These are phyloP conservation scores for Stromatinia cepivora DNA, from an alignment of 2,329 filamentous ascomycete species.

Conservation along the genomic window DNA sequence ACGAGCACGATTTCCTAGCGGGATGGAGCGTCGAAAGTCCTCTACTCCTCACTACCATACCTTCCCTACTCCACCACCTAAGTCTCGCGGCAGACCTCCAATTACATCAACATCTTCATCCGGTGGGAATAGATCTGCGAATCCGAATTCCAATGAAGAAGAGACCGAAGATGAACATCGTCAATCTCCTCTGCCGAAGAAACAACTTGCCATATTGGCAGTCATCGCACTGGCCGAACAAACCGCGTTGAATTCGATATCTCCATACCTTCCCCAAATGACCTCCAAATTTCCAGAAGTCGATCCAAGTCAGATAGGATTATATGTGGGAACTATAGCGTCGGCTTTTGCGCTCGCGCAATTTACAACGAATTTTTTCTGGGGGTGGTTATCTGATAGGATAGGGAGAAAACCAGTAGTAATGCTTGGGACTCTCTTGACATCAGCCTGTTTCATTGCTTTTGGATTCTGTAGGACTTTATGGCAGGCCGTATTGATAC, in stretches of 20 bases:
- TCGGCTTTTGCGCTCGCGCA: slow-evolving; percentile 92
- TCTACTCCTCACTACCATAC: slow-evolving; percentile 71
- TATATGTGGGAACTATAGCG: slow-evolving; percentile 89
- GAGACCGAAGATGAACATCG: slow-evolving; percentile 40
- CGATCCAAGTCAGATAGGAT: slow-evolving; percentile 65
- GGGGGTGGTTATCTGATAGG: slow-evolving; percentile 80
- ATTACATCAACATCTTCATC: slow-evolving; percentile 41
- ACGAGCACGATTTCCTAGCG: slow-evolving; percentile 14
- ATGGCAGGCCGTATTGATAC: slow-evolving; percentile 82
- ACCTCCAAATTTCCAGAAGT: slow-evolving; percentile 81
- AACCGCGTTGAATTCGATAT: slow-evolving; percentile 94
- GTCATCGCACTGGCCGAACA: slow-evolving; percentile 90
- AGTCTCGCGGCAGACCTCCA: slow-evolving; percentile 54
- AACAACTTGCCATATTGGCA: slow-evolving; percentile 81
- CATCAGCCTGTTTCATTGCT: slow-evolving; percentile 75
- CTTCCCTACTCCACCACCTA: slow-evolving; percentile 74
- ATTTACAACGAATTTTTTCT: slow-evolving; percentile 87
- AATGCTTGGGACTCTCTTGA: slow-evolving; percentile 76
- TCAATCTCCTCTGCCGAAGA: slow-evolving; percentile 71
- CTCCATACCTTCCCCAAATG: slow-evolving; percentile 94
- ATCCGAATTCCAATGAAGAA: slow-evolving; percentile 40
- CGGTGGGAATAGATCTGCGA: slow-evolving; percentile 37
- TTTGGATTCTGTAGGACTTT: slow-evolving; percentile 86
- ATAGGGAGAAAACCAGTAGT: slow-evolving; percentile 82
- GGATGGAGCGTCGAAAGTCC: slow-evolving; percentile 40